Evolutionary conservation across 257 asterid genomes (phyloP).

Genomic region (Pogostemon cablin): DNA sequence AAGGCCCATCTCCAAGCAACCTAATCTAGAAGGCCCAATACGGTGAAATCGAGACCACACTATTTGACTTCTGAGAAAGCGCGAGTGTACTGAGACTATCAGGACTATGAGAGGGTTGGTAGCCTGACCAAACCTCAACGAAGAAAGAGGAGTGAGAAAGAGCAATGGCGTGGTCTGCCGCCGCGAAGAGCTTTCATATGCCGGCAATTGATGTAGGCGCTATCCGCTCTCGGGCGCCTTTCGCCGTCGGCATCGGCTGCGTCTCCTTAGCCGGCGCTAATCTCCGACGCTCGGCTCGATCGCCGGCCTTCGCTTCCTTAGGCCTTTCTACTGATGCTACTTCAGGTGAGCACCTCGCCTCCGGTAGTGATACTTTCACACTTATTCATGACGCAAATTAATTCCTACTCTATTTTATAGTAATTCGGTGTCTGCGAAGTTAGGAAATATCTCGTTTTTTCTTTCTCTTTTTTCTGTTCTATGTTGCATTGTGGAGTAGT

Average conservation of each 20-base stretch:
- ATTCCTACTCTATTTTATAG: neutral
- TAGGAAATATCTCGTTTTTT: neutral
- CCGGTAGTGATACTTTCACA: neutral
- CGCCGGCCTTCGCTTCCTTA: conserved; percentile 69
- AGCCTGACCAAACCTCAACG: neutral
- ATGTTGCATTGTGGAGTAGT: conserved; percentile 30
- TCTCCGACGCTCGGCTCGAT: conserved; percentile 46
- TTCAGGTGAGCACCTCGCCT: conserved; percentile 34
- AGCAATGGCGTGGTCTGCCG: conserved; percentile 79
- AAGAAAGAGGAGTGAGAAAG: conserved; percentile 14
- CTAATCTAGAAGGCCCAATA: conserved; percentile 1
- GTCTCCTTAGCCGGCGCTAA: conserved; percentile 60
- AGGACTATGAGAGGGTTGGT: neutral
- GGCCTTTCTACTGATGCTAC: conserved; percentile 58
- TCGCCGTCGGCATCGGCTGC: conserved; percentile 57
- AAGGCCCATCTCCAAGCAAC: neutral
- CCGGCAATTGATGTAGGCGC: conserved; percentile 64
- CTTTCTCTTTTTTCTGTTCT: neutral
- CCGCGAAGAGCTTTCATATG: conserved; percentile 67
- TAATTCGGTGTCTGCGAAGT: neutral
- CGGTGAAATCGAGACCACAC: neutral
- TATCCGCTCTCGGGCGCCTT: conserved; percentile 55
- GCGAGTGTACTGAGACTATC: too few species aligned
- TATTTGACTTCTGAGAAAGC: neutral
- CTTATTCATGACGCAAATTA: neutral